Base-by-base conservation (phyloP, 2,329 filamentous ascomycete species). In the Eurotiales sp. region DNA sequence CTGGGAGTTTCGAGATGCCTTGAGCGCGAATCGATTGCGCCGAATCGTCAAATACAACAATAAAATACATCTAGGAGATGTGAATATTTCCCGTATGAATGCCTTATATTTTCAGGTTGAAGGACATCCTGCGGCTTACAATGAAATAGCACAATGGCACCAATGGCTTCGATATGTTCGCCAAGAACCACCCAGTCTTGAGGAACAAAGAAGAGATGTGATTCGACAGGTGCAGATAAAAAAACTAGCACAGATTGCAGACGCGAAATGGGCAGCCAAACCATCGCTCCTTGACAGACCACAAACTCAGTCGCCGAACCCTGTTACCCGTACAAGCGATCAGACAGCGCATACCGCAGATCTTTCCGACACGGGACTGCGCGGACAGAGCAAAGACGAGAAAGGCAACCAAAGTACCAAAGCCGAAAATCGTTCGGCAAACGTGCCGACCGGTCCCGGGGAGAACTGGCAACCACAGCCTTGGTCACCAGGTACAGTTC, bases 401-500 rank as follows among this genome's bases (percentile, higher is more conserved):
- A 46, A 47, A 46, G 52, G 53, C 39, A 53, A 17, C 49, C 46
- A 53, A 27, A 42, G 25, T 42, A 44, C 44, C 36, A 49, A 58
- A 58, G 22, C 37, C 58, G 60, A 64, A 21, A 61, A 85, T 61
- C 83, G 84, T 2, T 87, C 84, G 83, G 78, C 78, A 25, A 76
- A 73, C 56, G 73, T 77, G 1, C 73, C 66, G n/a, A 72, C 72
- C n/a, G 77, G 75, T 0, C 81, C 83, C 0, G 76, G 83, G 49
- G 83, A 87, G 63, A 74, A 70, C n/a, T 88, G 84, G 83, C 82
- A 87, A 66, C 86, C 86, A 0, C 64, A 80, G 43, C 71, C 81
- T 3, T 88, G 85, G 85, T 71, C 65, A 4, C 82, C 82, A 3
- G 66, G 67, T 2, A 58, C 72, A n/a, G 63, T 65, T 25, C 73